These are phyloP conservation scores for Nitzschia putrida DNA, from an alignment of 108 stramenopile genomes.

Conservation along the genomic window DNA sequence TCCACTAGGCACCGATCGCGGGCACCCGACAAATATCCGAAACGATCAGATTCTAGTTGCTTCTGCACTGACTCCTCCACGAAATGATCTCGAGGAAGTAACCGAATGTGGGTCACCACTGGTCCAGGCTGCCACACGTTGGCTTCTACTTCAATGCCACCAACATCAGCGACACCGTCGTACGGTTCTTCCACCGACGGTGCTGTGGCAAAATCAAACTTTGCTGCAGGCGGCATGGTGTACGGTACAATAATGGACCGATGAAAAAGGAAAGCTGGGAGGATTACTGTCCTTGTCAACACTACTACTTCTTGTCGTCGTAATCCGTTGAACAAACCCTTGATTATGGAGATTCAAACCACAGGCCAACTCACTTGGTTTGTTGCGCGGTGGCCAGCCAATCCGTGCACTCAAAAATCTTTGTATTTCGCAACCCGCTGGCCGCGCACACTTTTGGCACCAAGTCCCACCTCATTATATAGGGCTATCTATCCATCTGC, in stretches of 20 bases:
- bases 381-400: too few relatives aligned
- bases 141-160: constrained; percentile 23
- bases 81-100: constrained; percentile 7
- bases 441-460: too few relatives aligned
- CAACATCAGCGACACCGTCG: constrained; percentile 21
- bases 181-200: constrained; percentile 14
- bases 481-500: too few relatives aligned
- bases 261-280: not conserved
- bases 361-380: too few relatives aligned
- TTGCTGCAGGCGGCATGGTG: constrained; percentile 23
- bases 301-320: too few relatives aligned
- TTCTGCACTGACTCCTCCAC: not conserved
- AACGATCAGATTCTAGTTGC: not conserved
- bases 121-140: not conserved
- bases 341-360: too few relatives aligned
- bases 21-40: constrained; percentile 3
- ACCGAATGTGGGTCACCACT: constrained; percentile 10
- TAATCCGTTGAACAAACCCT: too few relatives aligned
- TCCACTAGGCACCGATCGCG: constrained; percentile 20
- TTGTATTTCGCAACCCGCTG: too few relatives aligned
- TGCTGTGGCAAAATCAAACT: constrained; percentile 8
- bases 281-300: too few relatives aligned
- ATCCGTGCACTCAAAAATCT: too few relatives aligned
- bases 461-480: too few relatives aligned
- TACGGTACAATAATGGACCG: not conserved